phyloP scores from a whole-genome alignment of 2,329 filamentous ascomycete genomes.

The Paraphaeosphaeria sporulosa region DNA sequence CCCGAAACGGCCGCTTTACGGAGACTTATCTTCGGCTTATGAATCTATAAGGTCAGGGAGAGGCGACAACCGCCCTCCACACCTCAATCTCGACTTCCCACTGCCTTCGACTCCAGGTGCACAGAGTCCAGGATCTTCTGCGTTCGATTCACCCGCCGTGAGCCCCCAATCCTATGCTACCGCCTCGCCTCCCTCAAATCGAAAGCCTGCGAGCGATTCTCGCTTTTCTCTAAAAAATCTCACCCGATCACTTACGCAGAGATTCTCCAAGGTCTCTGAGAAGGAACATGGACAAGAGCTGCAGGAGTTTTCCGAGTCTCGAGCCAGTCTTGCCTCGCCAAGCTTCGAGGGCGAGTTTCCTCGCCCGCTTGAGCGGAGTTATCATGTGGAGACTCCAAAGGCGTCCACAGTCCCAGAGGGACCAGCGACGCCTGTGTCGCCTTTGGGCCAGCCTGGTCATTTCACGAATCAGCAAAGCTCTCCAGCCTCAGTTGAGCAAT shows the following conservation, averaged over 20 bases:
- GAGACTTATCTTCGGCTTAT: constrained; percentile 40
- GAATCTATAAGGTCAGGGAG: constrained; percentile 35
- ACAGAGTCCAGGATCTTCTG: constrained; percentile 36
- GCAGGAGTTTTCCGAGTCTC: constrained; percentile 27
- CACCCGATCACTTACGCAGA: constrained; percentile 38
- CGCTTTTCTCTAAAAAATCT: constrained; percentile 43
- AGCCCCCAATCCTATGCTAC: constrained; percentile 32
- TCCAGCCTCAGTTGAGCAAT: constrained; percentile 13
- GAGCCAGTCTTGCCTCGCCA: constrained; percentile 19
- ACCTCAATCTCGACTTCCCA: constrained; percentile 27
- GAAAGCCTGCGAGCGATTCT: constrained; percentile 30
- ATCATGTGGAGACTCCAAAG: constrained; percentile 23
- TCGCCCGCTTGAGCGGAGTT: constrained; percentile 29
- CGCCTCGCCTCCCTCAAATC: constrained; percentile 29
- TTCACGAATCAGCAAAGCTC: not conserved
- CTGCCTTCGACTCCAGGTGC: constrained; percentile 36
- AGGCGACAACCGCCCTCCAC: constrained; percentile 22
- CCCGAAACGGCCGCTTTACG: constrained; percentile 38
- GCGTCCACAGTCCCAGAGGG: constrained; percentile 28
- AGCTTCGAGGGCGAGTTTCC: constrained; percentile 28
- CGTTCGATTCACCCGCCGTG: constrained; percentile 36
- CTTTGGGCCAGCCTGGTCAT: constrained; percentile 11
- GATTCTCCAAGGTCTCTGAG: constrained; percentile 28
- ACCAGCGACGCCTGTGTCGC: constrained; percentile 28
- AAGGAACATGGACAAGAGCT: constrained; percentile 30